Base-by-base conservation (phyloP, 805 yeast genomes). In the Tetrapisispora iriomotensis region DNA sequence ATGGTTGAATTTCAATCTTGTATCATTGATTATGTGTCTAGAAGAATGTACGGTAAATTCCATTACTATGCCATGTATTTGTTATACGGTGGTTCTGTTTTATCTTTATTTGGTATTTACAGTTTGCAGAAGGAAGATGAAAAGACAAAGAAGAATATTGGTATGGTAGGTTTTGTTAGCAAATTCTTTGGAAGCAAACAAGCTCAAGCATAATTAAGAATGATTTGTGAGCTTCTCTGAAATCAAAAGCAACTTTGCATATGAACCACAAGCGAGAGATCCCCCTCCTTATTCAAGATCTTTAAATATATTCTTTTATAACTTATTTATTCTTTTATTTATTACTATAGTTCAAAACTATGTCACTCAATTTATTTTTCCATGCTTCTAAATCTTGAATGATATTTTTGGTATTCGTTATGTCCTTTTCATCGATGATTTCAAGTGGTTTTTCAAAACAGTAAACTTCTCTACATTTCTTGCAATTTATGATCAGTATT, bases 21-120 rank as follows among this genome's bases (percentile, higher is more conserved):
- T 69, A 87, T 92, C 54, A 79, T 79, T 43, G 98, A 90, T 64
- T 92, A 90, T 66, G 80, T 90, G 40, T 96, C 96, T 30, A 64
- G 68, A 57, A 75, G 98, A 60, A 84, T 79, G 19, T 92, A 80
- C 62, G 95, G 95, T 27, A 61, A 68, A 30, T 75, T 83, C 72
- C 81, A 85, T 65, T 70, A 71, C 45, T 65, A 72, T 28, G 88
- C 94, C 41, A 65, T 76, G 68, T 71, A 70, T 45, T 58, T 86
- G 41, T 72, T 92, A 51, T 72, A 76, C 28, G 64, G 78, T 2
- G 96, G 96, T 28, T 70, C 95, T 2, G 67, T 71, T 39, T 65
- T 80, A 27, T 74, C 84, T 12, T 68, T 79, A 43, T 77, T 81
- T 54, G 98, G 97, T 44, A 67, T 90, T 39, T 92, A 87, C 62